Percentiles rank a stretch among this genome's conserved stretches.
Evolutionary conservation across 2,329 filamentous ascomycete species (phyloP).

Genomic region (Alternaria brassicicola): DNA sequence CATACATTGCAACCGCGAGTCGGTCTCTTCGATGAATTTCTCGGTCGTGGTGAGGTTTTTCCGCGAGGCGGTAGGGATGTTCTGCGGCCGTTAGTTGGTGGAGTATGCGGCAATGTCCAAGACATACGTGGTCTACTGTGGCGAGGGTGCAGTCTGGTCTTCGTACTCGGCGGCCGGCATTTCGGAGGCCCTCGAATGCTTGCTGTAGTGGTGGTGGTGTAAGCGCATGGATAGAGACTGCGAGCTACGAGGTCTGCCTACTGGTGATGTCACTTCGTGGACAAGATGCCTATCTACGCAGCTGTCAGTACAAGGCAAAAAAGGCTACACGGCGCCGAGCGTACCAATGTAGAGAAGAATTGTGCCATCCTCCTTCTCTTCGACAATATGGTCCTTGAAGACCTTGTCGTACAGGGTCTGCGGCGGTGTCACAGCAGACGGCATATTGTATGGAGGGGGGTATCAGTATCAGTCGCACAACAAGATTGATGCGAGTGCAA

Average conservation of each 20-base stretch:
- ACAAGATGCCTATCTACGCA: slow-evolving; percentile 85
- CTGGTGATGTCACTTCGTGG: slow-evolving; percentile 96
- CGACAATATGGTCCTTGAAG: slow-evolving; percentile 90
- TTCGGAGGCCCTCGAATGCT: slow-evolving; percentile 95
- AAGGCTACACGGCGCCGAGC: slow-evolving; percentile 35
- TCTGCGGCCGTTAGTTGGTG: slow-evolving; percentile 59
- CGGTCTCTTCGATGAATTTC: slow-evolving; percentile 92
- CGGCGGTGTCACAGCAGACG: slow-evolving; percentile 71
- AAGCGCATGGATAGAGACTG: slow-evolving; percentile 8
- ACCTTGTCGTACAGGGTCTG: slow-evolving; percentile 98
- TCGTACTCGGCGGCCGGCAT: slow-evolving; percentile 84
- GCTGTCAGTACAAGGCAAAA: slow-evolving; percentile 28
- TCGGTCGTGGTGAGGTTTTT: slow-evolving; percentile 94
- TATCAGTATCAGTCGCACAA: slow-evolving; percentile 28
- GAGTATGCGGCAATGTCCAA: background rate
- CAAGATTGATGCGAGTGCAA: slow-evolving; percentile 10
- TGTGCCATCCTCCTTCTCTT: slow-evolving; percentile 93
- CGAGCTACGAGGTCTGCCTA: slow-evolving; percentile 50
- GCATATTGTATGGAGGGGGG: slow-evolving; percentile 66
- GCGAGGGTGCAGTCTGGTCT: slow-evolving; percentile 95
- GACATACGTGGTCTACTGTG: slow-evolving; percentile 90
- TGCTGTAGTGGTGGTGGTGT: slow-evolving; percentile 62
- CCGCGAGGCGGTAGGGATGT: slow-evolving; percentile 88
- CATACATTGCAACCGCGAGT: slow-evolving; percentile 90
- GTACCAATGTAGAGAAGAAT: slow-evolving; percentile 90